phyloP scores from a whole-genome alignment of 1,284 basidiomycete genomes.

The Trametes sp. region DNA sequence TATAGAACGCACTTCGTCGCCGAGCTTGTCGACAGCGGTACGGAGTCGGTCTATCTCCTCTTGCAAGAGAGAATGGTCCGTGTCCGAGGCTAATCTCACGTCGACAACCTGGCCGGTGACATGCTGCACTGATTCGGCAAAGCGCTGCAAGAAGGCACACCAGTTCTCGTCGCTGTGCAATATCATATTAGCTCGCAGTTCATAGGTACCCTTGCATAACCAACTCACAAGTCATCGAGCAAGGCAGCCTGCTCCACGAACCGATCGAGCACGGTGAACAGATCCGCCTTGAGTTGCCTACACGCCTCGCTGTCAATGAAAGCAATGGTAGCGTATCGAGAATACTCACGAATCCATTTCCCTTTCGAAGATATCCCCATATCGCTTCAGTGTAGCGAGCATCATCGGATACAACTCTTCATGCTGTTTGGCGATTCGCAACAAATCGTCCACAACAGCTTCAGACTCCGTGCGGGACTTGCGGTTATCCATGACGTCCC shows the following conservation, averaged over 20 bases:
- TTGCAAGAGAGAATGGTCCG: slow-evolving; percentile 53
- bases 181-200: no score
- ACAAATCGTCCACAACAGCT: slow-evolving; percentile 59
- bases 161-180: slow-evolving; percentile 65
- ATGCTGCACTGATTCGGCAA: slow-evolving; percentile 68
- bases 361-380: slow-evolving; percentile 62
- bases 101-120: slow-evolving; percentile 74
- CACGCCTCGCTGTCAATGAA: not conserved
- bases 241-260: slow-evolving; percentile 72
- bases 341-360: slow-evolving; percentile 66
- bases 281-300: slow-evolving; percentile 69
- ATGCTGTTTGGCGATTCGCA: slow-evolving; percentile 63
- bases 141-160: slow-evolving; percentile 67
- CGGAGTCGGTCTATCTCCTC: slow-evolving; percentile 71
- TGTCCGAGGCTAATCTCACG: slow-evolving; percentile 54
- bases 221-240: slow-evolving; percentile 72
- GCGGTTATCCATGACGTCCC: slow-evolving; percentile 52
- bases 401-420: slow-evolving; percentile 64
- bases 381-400: slow-evolving; percentile 62
- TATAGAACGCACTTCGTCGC: slow-evolving; percentile 62
- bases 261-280: slow-evolving; percentile 67
- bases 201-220: no score
- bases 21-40: slow-evolving; percentile 64
- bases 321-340: not conserved
- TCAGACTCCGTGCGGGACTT: slow-evolving; percentile 56